Conservation (phyloP, 2,329 filamentous ascomycete genomes). For the Ophiostoma piceae region DNA sequence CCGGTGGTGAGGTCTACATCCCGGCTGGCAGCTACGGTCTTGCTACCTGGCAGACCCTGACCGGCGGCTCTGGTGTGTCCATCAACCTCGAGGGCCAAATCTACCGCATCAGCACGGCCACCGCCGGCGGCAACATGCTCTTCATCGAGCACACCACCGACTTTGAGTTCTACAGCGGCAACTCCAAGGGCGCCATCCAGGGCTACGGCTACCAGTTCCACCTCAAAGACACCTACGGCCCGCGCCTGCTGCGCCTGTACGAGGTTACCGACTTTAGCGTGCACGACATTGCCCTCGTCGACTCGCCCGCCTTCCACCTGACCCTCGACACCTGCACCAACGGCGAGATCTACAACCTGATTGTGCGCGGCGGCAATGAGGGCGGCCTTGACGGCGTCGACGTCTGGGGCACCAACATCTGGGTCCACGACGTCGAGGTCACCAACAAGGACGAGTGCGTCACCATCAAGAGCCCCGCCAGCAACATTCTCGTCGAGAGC, state of each 20-base stretch:
- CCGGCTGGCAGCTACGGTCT: slow-evolving; percentile 3
- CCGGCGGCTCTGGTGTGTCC: neutral
- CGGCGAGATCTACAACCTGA: slow-evolving; percentile 51
- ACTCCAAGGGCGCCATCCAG: slow-evolving; percentile 45
- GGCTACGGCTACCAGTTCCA: slow-evolving; percentile 46
- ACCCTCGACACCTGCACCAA: slow-evolving; percentile 37
- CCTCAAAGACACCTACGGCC: slow-evolving; percentile 34
- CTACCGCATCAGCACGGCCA: slow-evolving; percentile 16
- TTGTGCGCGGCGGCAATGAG: slow-evolving; percentile 46
- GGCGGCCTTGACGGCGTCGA: slow-evolving; percentile 54
- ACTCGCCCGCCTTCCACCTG: slow-evolving; percentile 33
- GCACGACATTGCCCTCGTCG: slow-evolving; percentile 46
- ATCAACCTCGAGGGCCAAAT: slow-evolving; percentile 14
- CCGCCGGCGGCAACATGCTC: slow-evolving; percentile 29
- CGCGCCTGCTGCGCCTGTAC: slow-evolving; percentile 43
- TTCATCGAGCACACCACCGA: slow-evolving; percentile 34
- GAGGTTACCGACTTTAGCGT: slow-evolving; percentile 43
- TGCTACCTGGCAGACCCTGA: slow-evolving; percentile 3
- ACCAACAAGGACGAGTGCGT: slow-evolving; percentile 56
- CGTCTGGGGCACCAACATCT: slow-evolving; percentile 50
- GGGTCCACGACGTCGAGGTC: slow-evolving; percentile 55
- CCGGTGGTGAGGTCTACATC: neutral
- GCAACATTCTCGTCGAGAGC: slow-evolving; percentile 53
- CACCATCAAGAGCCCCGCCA: slow-evolving; percentile 40
- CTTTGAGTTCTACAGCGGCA: slow-evolving; percentile 44